Evolutionary conservation across 1,139 yeast genomes (phyloP), one percentile per base, ranked within the genome.

Genomic region (Magnusiomyces fungicola): DNA sequence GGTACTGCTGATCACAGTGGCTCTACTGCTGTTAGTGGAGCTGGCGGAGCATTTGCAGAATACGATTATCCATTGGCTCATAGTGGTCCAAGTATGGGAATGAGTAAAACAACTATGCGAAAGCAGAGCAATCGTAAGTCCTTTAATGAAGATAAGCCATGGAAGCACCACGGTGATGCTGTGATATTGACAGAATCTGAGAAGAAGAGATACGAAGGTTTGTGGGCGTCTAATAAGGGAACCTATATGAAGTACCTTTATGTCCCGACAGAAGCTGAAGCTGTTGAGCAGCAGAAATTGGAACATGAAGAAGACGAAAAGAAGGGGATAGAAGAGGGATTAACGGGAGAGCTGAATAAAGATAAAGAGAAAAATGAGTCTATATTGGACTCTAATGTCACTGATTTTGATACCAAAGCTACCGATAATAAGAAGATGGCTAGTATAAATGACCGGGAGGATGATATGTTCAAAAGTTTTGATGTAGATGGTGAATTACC

Each of bases 81-180:
- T 5, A 14, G 23, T 18, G 38, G 38, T 6, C 9, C 38, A 18
- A 19, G 38, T 19, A 6, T 34, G 5, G 38, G 38, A 16, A 29
- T 27, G 38, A 49, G 81, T 54, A 75, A 74, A 56, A 78, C 85
- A 1, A 84, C 95, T 1, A 77, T 87, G 81, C 71, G 95, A 48
- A 79, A 79, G 55, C 74, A 75, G 45, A 75, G 73, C 57, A 71
- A 69, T 55, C 74, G 73, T 58, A 67, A 72, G 41, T 64, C 68
- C 22, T 90, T 92, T 64, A 84, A 92, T 62, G 96, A 86, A 58
- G 88, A 86, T 55, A 89, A 90, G 64, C 97, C 97, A 0, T 92
- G 98, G 97, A 92, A 90, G 60, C 82, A 87, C 60, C 96, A 88
- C 62, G 72, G 71, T 39, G 85, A 80, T 54, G 72, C 81, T 10